Evolutionary conservation across 2,329 filamentous ascomycete genomes (phyloP).

Genomic region (Ophiosphaerella narmari): DNA sequence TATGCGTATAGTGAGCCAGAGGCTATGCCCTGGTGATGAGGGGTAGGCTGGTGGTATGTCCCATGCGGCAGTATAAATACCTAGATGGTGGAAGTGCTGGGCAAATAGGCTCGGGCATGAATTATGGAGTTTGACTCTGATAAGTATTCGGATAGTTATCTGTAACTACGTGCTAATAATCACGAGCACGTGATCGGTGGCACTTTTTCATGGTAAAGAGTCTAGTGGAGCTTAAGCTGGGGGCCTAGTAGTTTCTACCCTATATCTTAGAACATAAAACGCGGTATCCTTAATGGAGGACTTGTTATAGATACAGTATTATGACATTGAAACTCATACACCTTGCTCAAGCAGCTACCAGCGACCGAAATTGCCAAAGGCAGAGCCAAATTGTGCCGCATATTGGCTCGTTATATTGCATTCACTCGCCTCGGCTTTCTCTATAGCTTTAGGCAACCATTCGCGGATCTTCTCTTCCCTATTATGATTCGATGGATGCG

Average conservation of each 20-base stretch:
- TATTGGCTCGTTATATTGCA: constrained; percentile 27
- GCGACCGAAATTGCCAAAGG: constrained; percentile 12
- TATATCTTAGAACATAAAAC: no score
- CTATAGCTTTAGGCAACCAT: constrained; percentile 54
- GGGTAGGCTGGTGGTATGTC: background rate
- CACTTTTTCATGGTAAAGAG: no score
- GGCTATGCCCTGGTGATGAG: constrained; percentile 27
- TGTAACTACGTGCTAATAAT: no score
- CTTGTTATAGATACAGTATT: background rate
- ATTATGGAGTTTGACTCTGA: no score
- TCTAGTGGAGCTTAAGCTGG: no score
- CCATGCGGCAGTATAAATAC: background rate
- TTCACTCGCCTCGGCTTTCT: constrained; percentile 42
- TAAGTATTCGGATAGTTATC: no score
- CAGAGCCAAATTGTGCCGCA: constrained; percentile 16
- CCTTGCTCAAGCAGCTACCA: constrained; percentile 4
- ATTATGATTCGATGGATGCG: constrained; percentile 73
- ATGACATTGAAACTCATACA: background rate
- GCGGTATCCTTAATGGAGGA: no score
- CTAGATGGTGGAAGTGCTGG: background rate
- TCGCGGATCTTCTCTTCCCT: constrained; percentile 68
- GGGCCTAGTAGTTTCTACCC: no score
- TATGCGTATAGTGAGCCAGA: constrained; percentile 11
- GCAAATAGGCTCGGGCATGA: background rate
- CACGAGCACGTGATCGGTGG: no score